A percentile compares a stretch with the other conserved stretches of the same genome.
phyloP scores from a whole-genome alignment of 2,329 filamentous ascomycete species.

The Fonsecaea monophora region DNA sequence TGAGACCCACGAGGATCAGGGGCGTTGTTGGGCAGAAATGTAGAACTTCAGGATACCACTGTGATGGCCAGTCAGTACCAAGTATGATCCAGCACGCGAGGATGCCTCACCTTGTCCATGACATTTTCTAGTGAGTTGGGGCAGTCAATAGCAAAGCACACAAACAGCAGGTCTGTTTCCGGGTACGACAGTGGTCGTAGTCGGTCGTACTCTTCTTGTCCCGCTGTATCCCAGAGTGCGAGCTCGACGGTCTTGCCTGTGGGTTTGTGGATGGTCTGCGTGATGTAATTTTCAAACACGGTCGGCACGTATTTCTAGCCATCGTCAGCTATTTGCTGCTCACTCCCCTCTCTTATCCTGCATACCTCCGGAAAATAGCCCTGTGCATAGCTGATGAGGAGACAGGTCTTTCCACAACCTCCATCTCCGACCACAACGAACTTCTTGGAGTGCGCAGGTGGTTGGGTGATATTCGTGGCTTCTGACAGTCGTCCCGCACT shows the following conservation, averaged over 20 bases:
- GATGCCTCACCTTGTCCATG: slow-evolving; percentile 83
- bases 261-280: slow-evolving; percentile 85
- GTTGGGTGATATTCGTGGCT: slow-evolving; percentile 85
- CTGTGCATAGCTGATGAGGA: slow-evolving; percentile 98
- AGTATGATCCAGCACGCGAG: background rate
- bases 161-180: slow-evolving; percentile 96
- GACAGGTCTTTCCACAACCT: slow-evolving; percentile 97
- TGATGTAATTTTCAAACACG: slow-evolving; percentile 99
- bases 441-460: slow-evolving; percentile 96
- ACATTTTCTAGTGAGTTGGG: slow-evolving; percentile 98
- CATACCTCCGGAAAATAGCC: slow-evolving; percentile 97
- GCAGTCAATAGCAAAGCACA: slow-evolving; percentile 99
- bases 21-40: slow-evolving; percentile 99
- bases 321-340: slow-evolving; percentile 15
- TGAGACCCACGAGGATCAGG: slow-evolving; percentile 92
- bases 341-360: slow-evolving; percentile 12
- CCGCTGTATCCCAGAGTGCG: slow-evolving; percentile 97
- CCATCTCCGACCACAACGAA: slow-evolving; percentile 98
- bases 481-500: slow-evolving; percentile 76
- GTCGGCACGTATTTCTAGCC: slow-evolving; percentile 97
- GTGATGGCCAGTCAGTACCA: slow-evolving; percentile 31
- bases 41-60: slow-evolving; percentile 99
- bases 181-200: slow-evolving; percentile 95
- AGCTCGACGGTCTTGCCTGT: slow-evolving; percentile 95
- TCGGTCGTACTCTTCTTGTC: slow-evolving; percentile 98